Evolutionary conservation across 2,329 filamentous ascomycete species (phyloP), one percentile per base, ranked within the genome.

Genomic region (Laburnicola sp.): DNA sequence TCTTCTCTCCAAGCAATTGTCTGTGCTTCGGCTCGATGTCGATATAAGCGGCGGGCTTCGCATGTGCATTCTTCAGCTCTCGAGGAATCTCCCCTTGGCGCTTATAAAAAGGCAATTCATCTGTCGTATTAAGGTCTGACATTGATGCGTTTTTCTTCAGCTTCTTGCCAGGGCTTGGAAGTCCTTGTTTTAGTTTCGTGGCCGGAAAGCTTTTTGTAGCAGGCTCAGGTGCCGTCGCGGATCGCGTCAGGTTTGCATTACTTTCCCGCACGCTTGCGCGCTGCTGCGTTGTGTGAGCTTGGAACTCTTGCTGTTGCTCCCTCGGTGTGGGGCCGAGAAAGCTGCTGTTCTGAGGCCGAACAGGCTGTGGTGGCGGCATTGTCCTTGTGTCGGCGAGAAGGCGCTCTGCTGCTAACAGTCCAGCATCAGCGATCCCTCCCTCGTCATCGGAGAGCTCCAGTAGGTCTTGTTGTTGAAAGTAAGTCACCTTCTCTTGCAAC

Each of bases 1-100:
- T 56, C 30, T 71, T 69, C 11, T 53, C 64, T 27, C 62, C 65
- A 30, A 75, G 56, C 21, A 74, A 45, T 34, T 72, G 71, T 38
- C 62, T 68, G 3, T 50, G 38, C 47, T 71, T 69, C 3, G 71
- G 62, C 2, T 58, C 58, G 10, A 73, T 55, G 25, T 64, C 61
- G 42, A 73, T 73, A 9, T 68, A 60, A 10, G 62, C 53, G 11
- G 65, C 65, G 21, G 45, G 59, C 37, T 66, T 68, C 4, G 61
- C 65, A 21, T 60, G 66, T 40, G 60, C 61, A 27, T 50, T 64
- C 36, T 60, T 65, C 5, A 67, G 48, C 31, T 70, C 66, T 44
- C 69, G 59, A 9, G 71, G 71, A 3, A 68, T 45, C 2, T 56
- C 55, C 2, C 69, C 69, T 34, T 64, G 40, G 22, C 45, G 56